These are phyloP conservation scores for Sporobolomyces phaffii DNA, from an alignment of 768 basidiomycete genomes.

Conservation along the genomic window DNA sequence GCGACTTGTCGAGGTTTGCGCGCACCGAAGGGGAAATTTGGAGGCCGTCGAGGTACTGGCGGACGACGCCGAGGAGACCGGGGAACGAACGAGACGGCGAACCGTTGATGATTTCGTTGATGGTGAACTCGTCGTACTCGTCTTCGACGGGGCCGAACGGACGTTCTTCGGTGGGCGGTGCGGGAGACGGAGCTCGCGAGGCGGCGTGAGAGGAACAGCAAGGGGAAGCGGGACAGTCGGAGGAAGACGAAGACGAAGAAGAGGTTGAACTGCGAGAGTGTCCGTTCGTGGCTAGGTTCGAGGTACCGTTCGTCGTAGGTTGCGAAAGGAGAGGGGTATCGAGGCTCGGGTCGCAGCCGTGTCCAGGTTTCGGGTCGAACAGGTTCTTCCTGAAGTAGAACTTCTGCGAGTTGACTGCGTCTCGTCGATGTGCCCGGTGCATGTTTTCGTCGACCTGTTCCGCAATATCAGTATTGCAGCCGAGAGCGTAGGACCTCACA, in stretches of 20 bases:
- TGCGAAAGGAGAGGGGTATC: conserved; percentile 24
- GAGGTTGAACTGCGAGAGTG: neutral
- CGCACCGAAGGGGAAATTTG: conserved; percentile 52
- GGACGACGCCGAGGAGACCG: conserved; percentile 31
- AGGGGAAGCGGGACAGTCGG: neutral
- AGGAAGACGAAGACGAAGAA: neutral
- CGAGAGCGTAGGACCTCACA: neutral
- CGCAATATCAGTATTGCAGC: neutral
- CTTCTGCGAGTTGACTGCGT: conserved; percentile 64
- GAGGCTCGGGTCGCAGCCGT: conserved; percentile 20
- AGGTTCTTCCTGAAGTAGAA: conserved; percentile 89
- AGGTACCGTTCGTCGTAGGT: conserved; percentile 42
- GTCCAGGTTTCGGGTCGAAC: conserved; percentile 49
- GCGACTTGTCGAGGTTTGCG: conserved; percentile 55
- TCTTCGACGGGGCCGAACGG: conserved; percentile 56
- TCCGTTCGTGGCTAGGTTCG: conserved; percentile 1
- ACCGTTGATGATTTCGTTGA: conserved; percentile 91
- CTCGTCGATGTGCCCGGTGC: conserved; percentile 75
- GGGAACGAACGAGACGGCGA: conserved; percentile 53
- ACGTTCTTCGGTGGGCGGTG: neutral
- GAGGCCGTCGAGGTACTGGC: conserved; percentile 68
- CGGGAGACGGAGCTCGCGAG: conserved; percentile 35
- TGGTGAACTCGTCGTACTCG: conserved; percentile 86
- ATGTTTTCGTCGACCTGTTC: conserved; percentile 93
- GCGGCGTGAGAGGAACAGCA: conserved; percentile 30